phyloP scores from a whole-genome alignment of 225 moss, liverwort and hornwort species.

The Pleurozium schreberi region DNA sequence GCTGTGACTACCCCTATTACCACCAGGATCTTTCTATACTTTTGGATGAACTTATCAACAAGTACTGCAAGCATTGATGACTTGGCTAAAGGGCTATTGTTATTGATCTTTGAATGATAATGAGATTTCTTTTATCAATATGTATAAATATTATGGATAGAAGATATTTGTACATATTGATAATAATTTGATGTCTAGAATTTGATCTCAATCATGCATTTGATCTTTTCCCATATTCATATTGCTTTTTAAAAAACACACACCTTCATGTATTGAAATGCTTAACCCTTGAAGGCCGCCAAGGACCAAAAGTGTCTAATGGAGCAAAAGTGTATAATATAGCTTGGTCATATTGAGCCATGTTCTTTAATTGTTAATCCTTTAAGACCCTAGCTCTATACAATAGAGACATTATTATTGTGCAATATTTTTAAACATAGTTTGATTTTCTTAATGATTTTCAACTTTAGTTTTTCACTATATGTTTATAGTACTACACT shows the following conservation, averaged over 20 bases:
- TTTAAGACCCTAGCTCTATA: accelerated
- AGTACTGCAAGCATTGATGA: neutral
- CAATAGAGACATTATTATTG: neutral
- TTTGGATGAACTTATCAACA: neutral
- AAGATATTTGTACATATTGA: too few relatives aligned
- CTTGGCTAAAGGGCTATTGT: neutral
- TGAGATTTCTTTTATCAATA: too few relatives aligned
- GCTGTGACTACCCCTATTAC: too few relatives aligned
- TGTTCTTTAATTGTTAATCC: neutral
- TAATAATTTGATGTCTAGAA: neutral
- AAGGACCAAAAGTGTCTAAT: neutral
- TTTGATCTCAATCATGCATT: neutral
- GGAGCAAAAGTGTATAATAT: too few relatives aligned
- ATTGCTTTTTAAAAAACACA: too few relatives aligned
- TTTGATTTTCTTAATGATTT: neutral
- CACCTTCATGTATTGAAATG: neutral
- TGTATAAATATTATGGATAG: too few relatives aligned
- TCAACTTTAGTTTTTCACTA: too few relatives aligned
- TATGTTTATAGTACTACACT: too few relatives aligned
- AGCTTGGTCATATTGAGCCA: neutral
- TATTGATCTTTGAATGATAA: neutral
- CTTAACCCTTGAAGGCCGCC: neutral
- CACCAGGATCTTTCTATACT: too few relatives aligned
- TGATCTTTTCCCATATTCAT: too few relatives aligned
- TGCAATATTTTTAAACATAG: accelerated